Evolutionary conservation across 768 basidiomycete species (phyloP), one percentile per base, ranked within the genome.

Genomic region (Amanita exitialis): DNA sequence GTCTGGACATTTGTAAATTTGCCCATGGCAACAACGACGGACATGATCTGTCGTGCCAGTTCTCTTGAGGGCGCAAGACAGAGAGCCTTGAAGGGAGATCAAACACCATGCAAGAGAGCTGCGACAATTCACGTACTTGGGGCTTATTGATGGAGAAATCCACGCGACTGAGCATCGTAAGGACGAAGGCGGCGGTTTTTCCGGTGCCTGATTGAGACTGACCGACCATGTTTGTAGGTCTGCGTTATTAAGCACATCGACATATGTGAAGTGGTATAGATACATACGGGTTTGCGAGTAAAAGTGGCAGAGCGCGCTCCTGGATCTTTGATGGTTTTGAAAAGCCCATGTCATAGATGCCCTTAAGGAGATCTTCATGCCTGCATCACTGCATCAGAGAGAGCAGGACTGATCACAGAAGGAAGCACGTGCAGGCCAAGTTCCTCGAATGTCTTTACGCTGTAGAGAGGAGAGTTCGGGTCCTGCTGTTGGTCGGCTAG

Each of bases 201-300:
- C 96, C 96, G 7, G 96, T 99, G 35, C 96, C 96, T 30, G 96
- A 98, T 62, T 99, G 96, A 47, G 94, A 98, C 70, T 99, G 96
- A 15, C 93, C 96, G 62, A 98, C 98, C 86, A 98, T 94, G 68
- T 98, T 98, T 47, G 83, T 86, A 9, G 95, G 87, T n/a, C 95
- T 99, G 62, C n/a, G 13, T 28, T 38, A 51, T 38, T 45, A 32
- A 38, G 38, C 34, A 10, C 15, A 21, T 21, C 36, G 25, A 36
- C 35, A 16, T 28, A 32, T 18, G 21, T 12, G 3, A 28, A 35
- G 32, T 9, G 47, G 3, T 2, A 12, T 12, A 21, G 6, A 10
- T 10, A 71, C 86, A 59, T 59, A 96, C 93, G 95, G 96, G 61
- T 95, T 85, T 47, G 80, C 63, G 7, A 99, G 80, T 28, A 98